Evolutionary conservation across 306 rosid species (phyloP), one percentile per base, ranked within the genome.

Genomic region (Lablab purpureus): DNA sequence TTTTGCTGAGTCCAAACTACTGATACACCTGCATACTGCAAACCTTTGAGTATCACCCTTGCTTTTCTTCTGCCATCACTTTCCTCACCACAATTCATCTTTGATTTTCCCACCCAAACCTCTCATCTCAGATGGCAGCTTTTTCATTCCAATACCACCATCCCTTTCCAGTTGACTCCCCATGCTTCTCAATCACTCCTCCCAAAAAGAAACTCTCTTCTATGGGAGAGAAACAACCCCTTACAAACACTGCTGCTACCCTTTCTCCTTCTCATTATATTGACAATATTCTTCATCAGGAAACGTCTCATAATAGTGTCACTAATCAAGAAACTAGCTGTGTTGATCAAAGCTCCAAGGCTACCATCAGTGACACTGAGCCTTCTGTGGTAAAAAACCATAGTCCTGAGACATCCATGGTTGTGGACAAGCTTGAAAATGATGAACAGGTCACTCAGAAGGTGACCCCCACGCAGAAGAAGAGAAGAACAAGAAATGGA

Each of bases 391-490:
- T 87, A 5, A 83, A 88, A 70, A 89, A 82, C 71, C 88, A 80
- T 27, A 90, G 87, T 63, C 86, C 90, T 34, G 91, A 91, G 74
- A 75, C 90, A 18, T 90, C 97, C 5, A 54, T 85, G 79, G 90
- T 90, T 0, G 88, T 87, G 51, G 94, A 92, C 73, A 87, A 83
- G 77, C 87, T 88, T 81, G 97, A 93, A 82, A 85, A 67, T 45
- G 94, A 89, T 43, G 94, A 89, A 66, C 97, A 91, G 17, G 89
- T 91, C 18, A 85, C 86, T 56, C 94, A 91, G 80, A 87, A 91
- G 15, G 65, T 84, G 21, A 46, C 55, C 71, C 75, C 84, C 30
- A 52, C 46, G 81, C 87, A 77, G 45, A 90, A 88, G 83, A 91
- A 75, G 79, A 91, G 79, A 75, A 88, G 82, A 65, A 17, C 22